Percentiles rank a stretch among this genome's conserved stretches.
phyloP scores from a whole-genome alignment of 345 rosid species.

The Jatropha curcas region DNA sequence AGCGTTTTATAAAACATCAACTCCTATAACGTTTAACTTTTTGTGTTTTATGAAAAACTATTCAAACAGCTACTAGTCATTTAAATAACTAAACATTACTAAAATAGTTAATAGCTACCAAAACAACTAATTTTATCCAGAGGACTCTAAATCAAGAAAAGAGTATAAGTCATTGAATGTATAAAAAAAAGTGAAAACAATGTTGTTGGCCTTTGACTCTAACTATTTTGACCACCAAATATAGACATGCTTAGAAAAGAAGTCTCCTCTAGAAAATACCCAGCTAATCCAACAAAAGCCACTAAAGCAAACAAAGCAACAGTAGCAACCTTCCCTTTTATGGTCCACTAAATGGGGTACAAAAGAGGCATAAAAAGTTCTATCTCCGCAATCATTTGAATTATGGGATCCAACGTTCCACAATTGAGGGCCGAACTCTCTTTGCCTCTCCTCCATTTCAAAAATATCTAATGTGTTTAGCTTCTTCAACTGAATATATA shows the following conservation, averaged over 20 bases:
- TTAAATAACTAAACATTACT: no score
- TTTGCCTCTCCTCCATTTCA: constrained; percentile 31
- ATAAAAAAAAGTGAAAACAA: no score
- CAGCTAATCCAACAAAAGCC: background rate
- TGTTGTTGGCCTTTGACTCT: background rate
- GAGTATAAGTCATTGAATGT: background rate
- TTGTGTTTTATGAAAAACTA: no score
- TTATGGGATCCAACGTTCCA: constrained; percentile 44
- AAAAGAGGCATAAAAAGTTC: constrained; percentile 17
- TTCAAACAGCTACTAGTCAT: no score
- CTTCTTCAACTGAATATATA: background rate
- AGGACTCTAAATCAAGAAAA: no score
- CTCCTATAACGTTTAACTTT: no score
- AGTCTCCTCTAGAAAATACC: background rate
- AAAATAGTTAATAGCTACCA: no score
- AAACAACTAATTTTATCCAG: no score
- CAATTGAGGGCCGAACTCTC: background rate
- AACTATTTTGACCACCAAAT: background rate
- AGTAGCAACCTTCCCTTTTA: background rate
- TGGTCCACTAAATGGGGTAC: constrained; percentile 33
- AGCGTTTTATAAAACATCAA: no score
- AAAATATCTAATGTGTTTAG: constrained; percentile 21
- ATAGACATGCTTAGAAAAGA: background rate
- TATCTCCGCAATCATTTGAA: constrained; percentile 40
- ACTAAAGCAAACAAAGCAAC: background rate